Base-by-base conservation (phyloP, 108 stramenopile species). In the Schizochytrium sp. region DNA sequence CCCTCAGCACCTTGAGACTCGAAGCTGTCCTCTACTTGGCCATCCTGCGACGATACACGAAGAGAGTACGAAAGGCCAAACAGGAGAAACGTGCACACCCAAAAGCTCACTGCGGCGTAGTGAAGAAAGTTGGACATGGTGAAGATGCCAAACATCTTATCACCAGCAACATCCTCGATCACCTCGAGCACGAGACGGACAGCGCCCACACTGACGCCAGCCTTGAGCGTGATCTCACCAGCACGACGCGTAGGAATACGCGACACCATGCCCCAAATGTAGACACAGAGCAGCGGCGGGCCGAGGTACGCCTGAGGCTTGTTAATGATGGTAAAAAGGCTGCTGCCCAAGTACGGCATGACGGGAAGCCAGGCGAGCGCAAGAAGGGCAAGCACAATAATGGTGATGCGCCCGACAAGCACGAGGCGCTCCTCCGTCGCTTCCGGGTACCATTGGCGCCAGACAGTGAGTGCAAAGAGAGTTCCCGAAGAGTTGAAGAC, bases 241-340 rank as follows among this genome's bases (percentile, higher is more conserved):
- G 48, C 45, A 12, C 51, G 45, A 23, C 76, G 76, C n/a, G 19
- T 83, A 6, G 76, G 76, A 6, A 83, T 12, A 6, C 76, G 45
- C 5, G 76, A 83, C 8, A 83, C 25, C 76, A 83, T 83, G 25
- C 76, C 76, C 76, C 76, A 83, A 23, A 83, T 83, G 76, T 83
- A 83, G 16, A 83, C 45, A 23, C 76, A 83, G 25, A 83, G 51
- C 45, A 83, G n/a, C 76, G 76, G 76, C 6, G 76, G 76, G 6
- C 48, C 76, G 51, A 83, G 76, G 51, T 83, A 83, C 6, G 76
- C 76, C 76, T 53, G 51, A 2, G 76, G 76, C 51, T 83, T 83
- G 76, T 83, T 83, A 45, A 83, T 83, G 76, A 83, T 83, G 45
- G 76, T 83, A 53, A 83, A 83, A 18, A 83, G 51, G 76, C 76